Conservation (phyloP, 2,329 filamentous ascomycete species). For the Fonsecaea multimorphosa region DNA sequence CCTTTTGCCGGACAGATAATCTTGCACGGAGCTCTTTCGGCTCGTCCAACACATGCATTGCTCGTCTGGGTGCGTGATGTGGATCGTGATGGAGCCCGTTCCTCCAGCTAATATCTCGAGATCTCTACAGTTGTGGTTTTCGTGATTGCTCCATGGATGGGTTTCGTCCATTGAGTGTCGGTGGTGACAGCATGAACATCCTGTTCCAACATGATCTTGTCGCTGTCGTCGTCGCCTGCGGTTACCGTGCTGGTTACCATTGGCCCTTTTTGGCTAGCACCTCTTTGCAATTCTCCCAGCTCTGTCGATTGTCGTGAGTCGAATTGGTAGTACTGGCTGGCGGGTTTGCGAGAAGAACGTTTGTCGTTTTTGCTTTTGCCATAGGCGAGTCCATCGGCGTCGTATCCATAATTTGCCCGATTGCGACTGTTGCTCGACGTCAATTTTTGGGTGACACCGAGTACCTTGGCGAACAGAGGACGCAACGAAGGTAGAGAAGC, state of each 20-base stretch:
- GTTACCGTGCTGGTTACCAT: conserved; percentile 31
- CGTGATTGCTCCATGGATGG: conserved; percentile 22
- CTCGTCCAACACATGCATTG: background rate
- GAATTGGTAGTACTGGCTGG: conserved; percentile 30
- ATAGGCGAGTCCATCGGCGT: conserved; percentile 32
- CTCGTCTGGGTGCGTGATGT: background rate
- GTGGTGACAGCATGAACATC: conserved; percentile 18
- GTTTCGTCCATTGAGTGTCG: conserved; percentile 9
- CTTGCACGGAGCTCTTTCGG: background rate
- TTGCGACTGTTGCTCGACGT: conserved; percentile 23
- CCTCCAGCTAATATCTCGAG: conserved; percentile 18
- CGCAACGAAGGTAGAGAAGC: conserved; percentile 51
- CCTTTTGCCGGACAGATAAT: background rate
- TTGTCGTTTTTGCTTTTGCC: conserved; percentile 18
- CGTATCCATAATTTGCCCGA: conserved; percentile 22
- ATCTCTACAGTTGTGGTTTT: conserved; percentile 34
- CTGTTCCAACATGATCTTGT: conserved; percentile 33
- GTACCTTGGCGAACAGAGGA: conserved; percentile 43
- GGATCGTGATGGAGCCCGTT: background rate
- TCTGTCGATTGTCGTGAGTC: conserved; percentile 30
- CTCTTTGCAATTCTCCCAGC: conserved; percentile 19
- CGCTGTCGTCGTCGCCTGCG: conserved; percentile 31
- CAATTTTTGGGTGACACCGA: conserved; percentile 29
- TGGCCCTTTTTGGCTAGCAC: conserved; percentile 17
- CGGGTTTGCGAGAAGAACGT: conserved; percentile 20